Evolutionary conservation across 208 protist species (phyloP).

Genomic region (Leishmania arabica): DNA sequence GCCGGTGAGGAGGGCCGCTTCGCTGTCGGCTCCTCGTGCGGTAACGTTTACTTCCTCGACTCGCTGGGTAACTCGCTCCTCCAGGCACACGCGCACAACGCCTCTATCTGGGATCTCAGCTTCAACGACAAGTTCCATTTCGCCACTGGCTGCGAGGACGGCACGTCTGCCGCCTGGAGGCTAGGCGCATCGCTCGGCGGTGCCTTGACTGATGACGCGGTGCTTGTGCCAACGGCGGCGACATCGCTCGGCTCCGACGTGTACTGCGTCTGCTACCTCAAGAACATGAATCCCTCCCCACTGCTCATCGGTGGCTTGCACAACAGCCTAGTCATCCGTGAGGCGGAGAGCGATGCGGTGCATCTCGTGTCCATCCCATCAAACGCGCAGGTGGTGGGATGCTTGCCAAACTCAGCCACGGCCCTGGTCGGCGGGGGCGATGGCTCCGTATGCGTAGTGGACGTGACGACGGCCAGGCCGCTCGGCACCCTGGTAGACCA

Average conservation of each 20-base stretch:
- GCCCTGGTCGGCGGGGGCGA: slow-evolving; percentile 80
- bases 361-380: slow-evolving; percentile 51
- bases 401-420: slow-evolving; percentile 41
- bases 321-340: slow-evolving; percentile 65
- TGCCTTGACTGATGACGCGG: slow-evolving; percentile 21
- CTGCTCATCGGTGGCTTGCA: slow-evolving; percentile 79
- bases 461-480: slow-evolving; percentile 33
- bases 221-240: slow-evolving; percentile 48
- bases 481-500: slow-evolving; percentile 54
- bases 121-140: slow-evolving; percentile 74
- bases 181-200: slow-evolving; percentile 34
- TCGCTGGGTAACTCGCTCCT: slow-evolving; percentile 78
- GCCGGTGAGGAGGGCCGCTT: slow-evolving; percentile 68
- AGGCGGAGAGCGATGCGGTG: slow-evolving; percentile 36
- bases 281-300: slow-evolving; percentile 40
- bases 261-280: slow-evolving; percentile 76
- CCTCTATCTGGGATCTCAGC: slow-evolving; percentile 79
- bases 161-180: slow-evolving; percentile 58
- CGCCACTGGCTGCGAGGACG: slow-evolving; percentile 81
- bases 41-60: slow-evolving; percentile 88
- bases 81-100: slow-evolving; percentile 76
- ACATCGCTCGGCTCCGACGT: slow-evolving; percentile 73
- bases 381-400: slow-evolving; percentile 74
- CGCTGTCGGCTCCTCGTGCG: slow-evolving; percentile 75
- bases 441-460: slow-evolving; percentile 64